Evolutionary conservation across 192 early-diverging fungal species (phyloP).

Genomic region (Backusella liffmaniae): DNA sequence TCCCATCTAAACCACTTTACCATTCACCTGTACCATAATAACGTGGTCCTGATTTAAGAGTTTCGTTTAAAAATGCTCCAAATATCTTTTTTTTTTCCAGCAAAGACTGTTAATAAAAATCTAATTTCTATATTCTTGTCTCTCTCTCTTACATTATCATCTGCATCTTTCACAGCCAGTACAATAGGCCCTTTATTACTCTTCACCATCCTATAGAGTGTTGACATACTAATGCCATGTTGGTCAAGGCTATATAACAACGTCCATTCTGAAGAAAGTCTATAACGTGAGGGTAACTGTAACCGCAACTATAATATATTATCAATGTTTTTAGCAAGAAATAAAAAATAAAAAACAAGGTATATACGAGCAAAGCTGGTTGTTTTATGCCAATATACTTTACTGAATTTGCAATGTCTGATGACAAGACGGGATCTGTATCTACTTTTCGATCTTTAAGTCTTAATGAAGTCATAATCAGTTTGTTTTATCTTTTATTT

Average conservation of each 20-base stretch:
- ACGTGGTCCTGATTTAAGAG: constrained; percentile 56
- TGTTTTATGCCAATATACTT: not conserved
- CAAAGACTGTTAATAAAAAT: not conserved
- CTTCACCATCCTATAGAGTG: constrained; percentile 65
- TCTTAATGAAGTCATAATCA: constrained; percentile 25
- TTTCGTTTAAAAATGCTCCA: constrained; percentile 74
- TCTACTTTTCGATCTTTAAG: constrained; percentile 41
- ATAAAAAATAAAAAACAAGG: not conserved
- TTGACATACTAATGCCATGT: constrained; percentile 87
- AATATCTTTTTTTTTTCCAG: constrained; percentile 45
- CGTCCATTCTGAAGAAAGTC: constrained; percentile 72
- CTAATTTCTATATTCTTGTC: not conserved
- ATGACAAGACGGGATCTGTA: constrained; percentile 46
- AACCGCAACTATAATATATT: constrained; percentile 11
- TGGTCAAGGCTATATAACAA: constrained; percentile 90
- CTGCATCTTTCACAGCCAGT: constrained; percentile 64
- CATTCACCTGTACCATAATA: constrained; percentile 84
- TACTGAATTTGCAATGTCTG: constrained; percentile 49
- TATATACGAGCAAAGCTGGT: not conserved
- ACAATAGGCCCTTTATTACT: constrained; percentile 62
- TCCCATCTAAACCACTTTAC: constrained; percentile 36
- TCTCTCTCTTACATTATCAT: constrained; percentile 37
- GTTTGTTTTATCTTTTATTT: not conserved
- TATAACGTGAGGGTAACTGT: constrained; percentile 70
- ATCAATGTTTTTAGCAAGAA: not conserved